A percentile compares a stretch with the other conserved stretches of the same genome.
Conservation (phyloP, 305 asterid genomes). For the Fraxinus nigra region DNA sequence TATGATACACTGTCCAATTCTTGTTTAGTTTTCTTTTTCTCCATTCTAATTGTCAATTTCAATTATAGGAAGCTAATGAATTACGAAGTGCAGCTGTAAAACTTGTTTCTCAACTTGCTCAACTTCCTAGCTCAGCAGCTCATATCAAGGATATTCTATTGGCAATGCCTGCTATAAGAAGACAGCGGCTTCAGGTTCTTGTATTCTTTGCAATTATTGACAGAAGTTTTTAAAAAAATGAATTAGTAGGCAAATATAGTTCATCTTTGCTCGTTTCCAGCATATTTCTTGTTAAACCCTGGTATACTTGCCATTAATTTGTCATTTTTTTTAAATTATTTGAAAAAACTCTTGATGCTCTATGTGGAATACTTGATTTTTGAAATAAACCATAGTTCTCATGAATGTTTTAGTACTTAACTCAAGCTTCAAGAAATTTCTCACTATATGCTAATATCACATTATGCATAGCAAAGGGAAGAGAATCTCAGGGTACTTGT, state of each 20-base stretch:
- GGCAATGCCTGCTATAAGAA: conserved; percentile 66
- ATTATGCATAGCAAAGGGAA: background rate
- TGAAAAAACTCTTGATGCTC: background rate
- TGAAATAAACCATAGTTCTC: background rate
- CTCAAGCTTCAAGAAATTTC: background rate
- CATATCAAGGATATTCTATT: conserved; percentile 70
- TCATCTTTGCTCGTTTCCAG: background rate
- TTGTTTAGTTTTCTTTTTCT: conserved; percentile 17
- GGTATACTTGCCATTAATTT: background rate
- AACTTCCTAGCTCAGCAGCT: conserved; percentile 66
- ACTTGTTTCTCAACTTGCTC: conserved; percentile 95
- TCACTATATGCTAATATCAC: background rate
- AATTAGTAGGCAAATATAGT: background rate
- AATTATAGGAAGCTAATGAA: conserved; percentile 64
- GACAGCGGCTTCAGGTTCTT: conserved; percentile 92
- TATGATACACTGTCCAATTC: conserved; percentile 3
- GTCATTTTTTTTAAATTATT: background rate
- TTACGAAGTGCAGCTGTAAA: conserved; percentile 54
- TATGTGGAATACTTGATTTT: background rate
- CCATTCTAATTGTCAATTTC: conserved; percentile 26
- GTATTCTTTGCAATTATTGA: conserved; percentile 11
- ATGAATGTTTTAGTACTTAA: background rate
- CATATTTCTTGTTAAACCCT: conserved; percentile 9
- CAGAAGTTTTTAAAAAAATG: background rate
- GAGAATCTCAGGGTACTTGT: background rate